Evolutionary conservation across 2,329 filamentous ascomycete genomes (phyloP), one percentile per base, ranked within the genome.

Genomic region (Botryosphaeria agaves): DNA sequence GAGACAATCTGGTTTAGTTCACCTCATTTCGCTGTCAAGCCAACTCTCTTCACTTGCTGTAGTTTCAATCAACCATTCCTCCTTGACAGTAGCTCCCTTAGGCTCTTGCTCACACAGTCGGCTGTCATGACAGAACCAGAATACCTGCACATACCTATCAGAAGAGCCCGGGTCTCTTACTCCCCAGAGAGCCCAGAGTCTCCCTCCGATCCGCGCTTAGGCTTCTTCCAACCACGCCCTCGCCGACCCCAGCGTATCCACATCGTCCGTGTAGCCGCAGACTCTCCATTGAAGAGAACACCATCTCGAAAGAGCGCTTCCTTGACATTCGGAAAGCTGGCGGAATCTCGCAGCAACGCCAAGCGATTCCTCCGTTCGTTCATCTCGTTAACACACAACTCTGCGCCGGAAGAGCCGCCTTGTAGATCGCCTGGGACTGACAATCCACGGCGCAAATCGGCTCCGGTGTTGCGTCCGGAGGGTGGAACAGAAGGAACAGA

Each of bases 181-280:
- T 15, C 19, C 12, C 30, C 30, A 5, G 30, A 32, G 16, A n/a
- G 26, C 18, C 16, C n/a, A 11, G 16, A 29, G 14, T 18, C 15
- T n/a, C 18, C 28, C n/a, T 33, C 27, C 18, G 26, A 24, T 18
- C 18, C 15, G 7, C 17, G 26, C 19, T 28, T 19, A 11, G 26
- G 26, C 12, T 52, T 59, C 39, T 69, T 65, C 44, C 59, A 61
- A 42, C 57, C 56, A 33, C 60, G 65, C 39, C 59, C 50, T 34
- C 59, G 63, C 38, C 55, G 65, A 43, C 65, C 64, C 26, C 64
- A 69, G 40, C 66, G 64, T 25, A 69, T 71, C 36, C 62, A 66
- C 45, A 68, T 70, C 35, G 56, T 55, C 34, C 60, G 57, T 33
- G 66, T 61, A 37, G 58, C 48, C 26, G 57, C 36, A 47, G 61